Conservation (phyloP, 2,329 filamentous ascomycete species). For the Colletotrichum horii region DNA sequence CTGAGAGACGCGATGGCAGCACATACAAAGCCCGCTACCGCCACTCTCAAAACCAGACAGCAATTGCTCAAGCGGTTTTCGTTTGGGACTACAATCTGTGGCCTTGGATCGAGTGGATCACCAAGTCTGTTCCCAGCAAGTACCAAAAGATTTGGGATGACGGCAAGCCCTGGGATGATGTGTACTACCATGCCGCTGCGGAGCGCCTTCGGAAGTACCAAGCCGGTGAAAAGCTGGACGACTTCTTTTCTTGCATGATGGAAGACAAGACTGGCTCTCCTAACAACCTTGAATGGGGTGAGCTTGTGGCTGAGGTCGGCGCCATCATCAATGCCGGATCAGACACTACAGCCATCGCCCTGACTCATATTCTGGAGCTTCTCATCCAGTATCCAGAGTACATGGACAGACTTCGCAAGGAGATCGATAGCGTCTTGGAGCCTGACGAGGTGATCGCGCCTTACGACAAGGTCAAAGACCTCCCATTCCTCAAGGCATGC, state of each 20-base stretch:
- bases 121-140: conserved; percentile 42
- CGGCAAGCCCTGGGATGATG: conserved; percentile 48
- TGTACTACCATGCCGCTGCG: conserved; percentile 34
- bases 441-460: conserved; percentile 47
- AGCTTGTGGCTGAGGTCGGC: conserved; percentile 60
- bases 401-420: conserved; percentile 44
- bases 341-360: conserved; percentile 52
- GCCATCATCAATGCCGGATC: conserved; percentile 59
- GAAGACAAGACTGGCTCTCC: conserved; percentile 35
- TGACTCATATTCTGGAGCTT: conserved; percentile 58
- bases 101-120: neutral
- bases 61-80: conserved; percentile 28
- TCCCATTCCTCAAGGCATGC: conserved; percentile 57
- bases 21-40: conserved; percentile 51
- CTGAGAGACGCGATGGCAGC: conserved; percentile 48
- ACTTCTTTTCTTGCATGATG: neutral
- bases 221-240: conserved; percentile 59
- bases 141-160: conserved; percentile 38
- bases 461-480: conserved; percentile 54
- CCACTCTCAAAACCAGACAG: conserved; percentile 54
- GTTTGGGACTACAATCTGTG: neutral
- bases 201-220: conserved; percentile 40
- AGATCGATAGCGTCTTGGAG: conserved; percentile 51
- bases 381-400: conserved; percentile 51
- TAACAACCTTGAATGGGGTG: conserved; percentile 57